Evolutionary conservation across 2,329 filamentous ascomycete genomes (phyloP).

Genomic region (Zasmidium cellare): DNA sequence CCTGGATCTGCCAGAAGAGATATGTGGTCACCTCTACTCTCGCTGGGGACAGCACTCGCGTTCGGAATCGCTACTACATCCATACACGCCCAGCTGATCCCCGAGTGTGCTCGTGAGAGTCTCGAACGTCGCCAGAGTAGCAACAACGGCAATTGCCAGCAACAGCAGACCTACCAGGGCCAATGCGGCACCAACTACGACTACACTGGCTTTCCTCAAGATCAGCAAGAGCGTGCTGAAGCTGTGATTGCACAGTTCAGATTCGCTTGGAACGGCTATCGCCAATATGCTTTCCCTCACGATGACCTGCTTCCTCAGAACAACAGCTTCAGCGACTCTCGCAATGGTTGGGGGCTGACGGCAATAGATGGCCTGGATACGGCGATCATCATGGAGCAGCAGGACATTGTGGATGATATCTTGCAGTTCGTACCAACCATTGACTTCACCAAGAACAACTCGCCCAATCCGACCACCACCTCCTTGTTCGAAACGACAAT

Average conservation of each 20-base stretch:
- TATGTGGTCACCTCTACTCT: background rate
- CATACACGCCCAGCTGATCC: background rate
- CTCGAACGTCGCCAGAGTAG: background rate
- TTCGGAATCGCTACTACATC: background rate
- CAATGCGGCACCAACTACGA: conserved; percentile 18
- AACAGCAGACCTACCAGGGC: background rate
- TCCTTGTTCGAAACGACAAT: conserved; percentile 91
- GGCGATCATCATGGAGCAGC: conserved; percentile 72
- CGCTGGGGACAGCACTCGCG: background rate
- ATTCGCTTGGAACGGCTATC: conserved; percentile 65
- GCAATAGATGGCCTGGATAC: conserved; percentile 80
- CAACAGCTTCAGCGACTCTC: conserved; percentile 66
- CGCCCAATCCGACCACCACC: conserved; percentile 24
- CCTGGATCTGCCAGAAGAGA: background rate
- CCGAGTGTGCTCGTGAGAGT: background rate
- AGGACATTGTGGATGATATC: conserved; percentile 68
- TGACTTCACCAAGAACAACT: conserved; percentile 61
- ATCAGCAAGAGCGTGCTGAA: conserved; percentile 44
- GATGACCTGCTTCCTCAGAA: conserved; percentile 69
- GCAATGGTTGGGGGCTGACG: conserved; percentile 82
- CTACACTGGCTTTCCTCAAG: conserved; percentile 16
- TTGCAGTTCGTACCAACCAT: conserved; percentile 68
- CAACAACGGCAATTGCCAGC: background rate
- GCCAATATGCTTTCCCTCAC: conserved; percentile 36
- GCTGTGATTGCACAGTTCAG: conserved; percentile 69